These are phyloP conservation scores for Ensete ventricosum DNA, from an alignment of 176 grass and related monocot species.

Conservation along the genomic window DNA sequence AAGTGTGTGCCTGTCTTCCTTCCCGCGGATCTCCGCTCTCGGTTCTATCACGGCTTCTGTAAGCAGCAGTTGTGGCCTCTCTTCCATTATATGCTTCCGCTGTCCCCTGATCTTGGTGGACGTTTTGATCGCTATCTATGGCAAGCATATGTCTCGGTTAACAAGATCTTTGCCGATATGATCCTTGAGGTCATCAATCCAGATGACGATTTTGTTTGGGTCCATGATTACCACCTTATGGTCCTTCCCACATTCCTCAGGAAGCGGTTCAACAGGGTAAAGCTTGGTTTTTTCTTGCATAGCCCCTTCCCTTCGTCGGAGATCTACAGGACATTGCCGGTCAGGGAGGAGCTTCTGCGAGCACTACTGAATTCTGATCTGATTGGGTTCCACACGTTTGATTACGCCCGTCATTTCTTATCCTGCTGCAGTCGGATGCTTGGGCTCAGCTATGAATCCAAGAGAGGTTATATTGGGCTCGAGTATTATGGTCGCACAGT, in stretches of 20 bases:
- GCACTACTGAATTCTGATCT: constrained; percentile 74
- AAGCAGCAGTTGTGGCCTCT: constrained; percentile 98
- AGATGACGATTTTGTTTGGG: constrained; percentile 82
- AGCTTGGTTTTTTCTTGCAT: constrained; percentile 84
- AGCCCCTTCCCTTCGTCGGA: constrained; percentile 83
- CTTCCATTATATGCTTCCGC: constrained; percentile 98
- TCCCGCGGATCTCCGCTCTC: constrained; percentile 42
- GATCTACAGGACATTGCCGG: constrained; percentile 78
- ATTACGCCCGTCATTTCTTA: constrained; percentile 85
- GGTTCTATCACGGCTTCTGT: constrained; percentile 93
- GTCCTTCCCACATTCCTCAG: constrained; percentile 73
- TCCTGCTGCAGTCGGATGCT: constrained; percentile 91
- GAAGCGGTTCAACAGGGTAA: constrained; percentile 72
- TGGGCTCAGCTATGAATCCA: constrained; percentile 73
- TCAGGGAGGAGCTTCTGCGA: constrained; percentile 70
- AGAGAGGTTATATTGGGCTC: constrained; percentile 73
- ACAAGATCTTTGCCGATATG: constrained; percentile 96
- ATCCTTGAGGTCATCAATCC: constrained; percentile 94
- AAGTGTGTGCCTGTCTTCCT: constrained; percentile 81
- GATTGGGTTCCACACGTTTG: constrained; percentile 91
- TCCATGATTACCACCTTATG: constrained; percentile 97
- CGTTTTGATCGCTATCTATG: constrained; percentile 75
- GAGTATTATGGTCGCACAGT: constrained; percentile 89
- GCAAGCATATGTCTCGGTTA: constrained; percentile 90
- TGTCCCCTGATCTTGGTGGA: constrained; percentile 81